Evolutionary conservation across 495 filamentous ascomycete species (phyloP).

Genomic region (Penicillium manginii): DNA sequence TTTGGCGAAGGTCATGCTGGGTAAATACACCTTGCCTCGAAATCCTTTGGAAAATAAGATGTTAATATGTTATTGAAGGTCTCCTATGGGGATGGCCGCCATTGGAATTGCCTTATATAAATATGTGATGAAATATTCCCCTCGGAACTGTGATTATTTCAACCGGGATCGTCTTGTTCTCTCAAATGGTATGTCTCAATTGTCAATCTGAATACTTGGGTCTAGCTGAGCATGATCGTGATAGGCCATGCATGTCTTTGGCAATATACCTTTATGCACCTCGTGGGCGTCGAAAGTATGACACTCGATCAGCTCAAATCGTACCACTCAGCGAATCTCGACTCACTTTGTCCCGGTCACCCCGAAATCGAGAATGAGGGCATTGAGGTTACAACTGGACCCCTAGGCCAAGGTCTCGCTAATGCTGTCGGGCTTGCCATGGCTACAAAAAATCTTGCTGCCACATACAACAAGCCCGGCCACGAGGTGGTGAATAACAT

Average conservation of each 20-base stretch:
- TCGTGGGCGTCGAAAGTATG: conserved; percentile 57
- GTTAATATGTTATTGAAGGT: no score
- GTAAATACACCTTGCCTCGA: conserved; percentile 21
- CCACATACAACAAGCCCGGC: conserved; percentile 54
- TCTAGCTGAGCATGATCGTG: neutral
- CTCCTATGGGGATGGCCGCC: conserved; percentile 63
- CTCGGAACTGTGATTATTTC: conserved; percentile 83
- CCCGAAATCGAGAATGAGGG: neutral
- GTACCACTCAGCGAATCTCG: conserved; percentile 53
- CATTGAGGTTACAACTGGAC: conserved; percentile 26
- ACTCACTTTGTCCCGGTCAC: conserved; percentile 37
- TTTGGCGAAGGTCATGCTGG: conserved; percentile 60
- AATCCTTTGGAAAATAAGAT: no score
- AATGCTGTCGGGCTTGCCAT: conserved; percentile 63
- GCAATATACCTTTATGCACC: conserved; percentile 57
- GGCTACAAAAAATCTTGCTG: conserved; percentile 58
- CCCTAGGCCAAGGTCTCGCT: conserved; percentile 60
- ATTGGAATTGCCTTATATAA: conserved; percentile 85
- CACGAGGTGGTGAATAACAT: conserved; percentile 51
- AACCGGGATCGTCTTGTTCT: conserved; percentile 90
- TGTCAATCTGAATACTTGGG: neutral
- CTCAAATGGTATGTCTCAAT: conserved; percentile 45
- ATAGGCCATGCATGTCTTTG: conserved; percentile 58
- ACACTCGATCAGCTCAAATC: conserved; percentile 58
- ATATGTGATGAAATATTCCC: conserved; percentile 89